Conservation (phyloP, 2,329 filamentous ascomycete genomes). For the Colletotrichum scovillei region DNA sequence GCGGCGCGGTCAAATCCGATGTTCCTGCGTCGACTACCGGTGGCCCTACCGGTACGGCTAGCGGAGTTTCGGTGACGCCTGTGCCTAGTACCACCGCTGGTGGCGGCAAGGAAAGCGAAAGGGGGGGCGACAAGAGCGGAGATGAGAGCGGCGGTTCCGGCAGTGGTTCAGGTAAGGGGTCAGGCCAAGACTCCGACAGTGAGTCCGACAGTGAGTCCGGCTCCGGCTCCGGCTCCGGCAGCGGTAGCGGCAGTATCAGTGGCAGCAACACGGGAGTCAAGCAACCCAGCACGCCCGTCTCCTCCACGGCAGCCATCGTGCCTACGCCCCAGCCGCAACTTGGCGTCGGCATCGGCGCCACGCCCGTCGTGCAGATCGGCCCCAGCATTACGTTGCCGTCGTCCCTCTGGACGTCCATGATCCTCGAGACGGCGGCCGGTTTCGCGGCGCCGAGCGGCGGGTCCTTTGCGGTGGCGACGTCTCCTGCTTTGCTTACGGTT, state of each 20-base stretch:
- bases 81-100: neutral
- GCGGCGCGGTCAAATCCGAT: neutral
- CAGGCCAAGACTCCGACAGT: neutral
- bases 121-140: neutral
- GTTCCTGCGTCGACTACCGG: neutral
- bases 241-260: neutral
- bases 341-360: neutral
- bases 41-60: neutral
- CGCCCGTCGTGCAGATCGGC: neutral
- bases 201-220: neutral
- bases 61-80: neutral
- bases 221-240: neutral
- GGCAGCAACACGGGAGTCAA: neutral
- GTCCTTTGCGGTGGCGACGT: conserved; percentile 20
- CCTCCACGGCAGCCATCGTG: neutral
- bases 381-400: conserved; percentile 22
- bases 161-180: neutral
- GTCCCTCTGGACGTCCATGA: conserved; percentile 26
- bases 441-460: conserved; percentile 18
- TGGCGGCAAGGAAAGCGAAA: neutral
- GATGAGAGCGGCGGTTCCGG: neutral
- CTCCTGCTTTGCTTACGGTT: conserved; percentile 2
- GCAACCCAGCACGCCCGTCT: neutral
- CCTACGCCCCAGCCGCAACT: conserved; percentile 17
- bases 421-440: conserved; percentile 20